phyloP scores from a whole-genome alignment of 2,329 filamentous ascomycete species.

The Shiraia sp. region DNA sequence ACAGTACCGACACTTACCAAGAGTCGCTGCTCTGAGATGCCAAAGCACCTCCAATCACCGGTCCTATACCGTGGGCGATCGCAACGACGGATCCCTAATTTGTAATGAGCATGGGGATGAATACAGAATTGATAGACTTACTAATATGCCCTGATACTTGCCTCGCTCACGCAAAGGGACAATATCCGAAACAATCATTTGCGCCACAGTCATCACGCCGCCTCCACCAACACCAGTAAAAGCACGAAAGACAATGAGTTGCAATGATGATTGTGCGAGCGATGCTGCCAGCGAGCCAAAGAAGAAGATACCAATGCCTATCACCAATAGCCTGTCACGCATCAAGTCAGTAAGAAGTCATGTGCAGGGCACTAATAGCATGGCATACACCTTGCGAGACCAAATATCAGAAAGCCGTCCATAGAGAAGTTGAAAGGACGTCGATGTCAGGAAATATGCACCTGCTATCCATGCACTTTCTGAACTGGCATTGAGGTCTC shows the following conservation, averaged over 20 bases:
- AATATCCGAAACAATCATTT: conserved; percentile 46
- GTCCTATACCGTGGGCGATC: conserved; percentile 30
- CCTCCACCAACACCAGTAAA: conserved; percentile 65
- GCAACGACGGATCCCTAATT: conserved; percentile 41
- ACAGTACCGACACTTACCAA: conserved; percentile 10
- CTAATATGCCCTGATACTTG: conserved; percentile 43
- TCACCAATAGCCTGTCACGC: conserved; percentile 54
- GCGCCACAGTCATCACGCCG: conserved; percentile 55
- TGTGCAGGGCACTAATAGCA: conserved; percentile 45
- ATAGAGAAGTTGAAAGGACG: conserved; percentile 68
- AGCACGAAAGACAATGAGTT: conserved; percentile 63
- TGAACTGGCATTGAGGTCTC: conserved; percentile 44
- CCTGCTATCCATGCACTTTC: conserved; percentile 62
- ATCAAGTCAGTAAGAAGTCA: too few relatives aligned
- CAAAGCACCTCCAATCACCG: conserved; percentile 31
- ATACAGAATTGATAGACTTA: conserved; percentile 1
- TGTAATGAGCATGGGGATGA: background rate
- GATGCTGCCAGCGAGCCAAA: conserved; percentile 63
- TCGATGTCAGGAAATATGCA: conserved; percentile 60
- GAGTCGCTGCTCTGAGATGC: conserved; percentile 22
- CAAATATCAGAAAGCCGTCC: conserved; percentile 66
- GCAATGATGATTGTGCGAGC: conserved; percentile 55
- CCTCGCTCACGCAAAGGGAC: conserved; percentile 44
- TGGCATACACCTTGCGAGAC: conserved; percentile 40
- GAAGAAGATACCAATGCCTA: conserved; percentile 50